These are phyloP conservation scores for Mycena polygramma DNA, from an alignment of 768 basidiomycete species.

Conservation along the genomic window DNA sequence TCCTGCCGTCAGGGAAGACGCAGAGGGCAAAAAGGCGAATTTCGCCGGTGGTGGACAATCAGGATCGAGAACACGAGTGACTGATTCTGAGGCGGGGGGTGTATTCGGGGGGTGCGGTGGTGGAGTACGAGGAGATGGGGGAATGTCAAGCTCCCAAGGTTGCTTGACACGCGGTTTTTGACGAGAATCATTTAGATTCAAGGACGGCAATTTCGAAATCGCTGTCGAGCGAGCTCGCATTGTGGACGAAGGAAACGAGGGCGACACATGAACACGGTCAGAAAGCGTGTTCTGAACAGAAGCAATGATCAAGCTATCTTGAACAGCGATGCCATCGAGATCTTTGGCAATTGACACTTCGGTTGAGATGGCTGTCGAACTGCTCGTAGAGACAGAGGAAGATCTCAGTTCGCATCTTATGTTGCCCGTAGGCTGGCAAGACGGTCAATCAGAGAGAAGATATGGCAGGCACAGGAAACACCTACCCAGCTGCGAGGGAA, in stretches of 20 bases:
- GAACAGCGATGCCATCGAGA: slow-evolving; percentile 24
- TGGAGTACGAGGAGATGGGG: slow-evolving; percentile 23
- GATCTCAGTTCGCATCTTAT: not conserved
- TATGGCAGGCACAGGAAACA: not conserved
- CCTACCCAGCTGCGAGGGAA: slow-evolving; percentile 12
- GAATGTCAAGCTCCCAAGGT: slow-evolving; percentile 5
- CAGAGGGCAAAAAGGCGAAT: not conserved
- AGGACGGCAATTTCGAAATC: not conserved
- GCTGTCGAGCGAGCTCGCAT: slow-evolving; percentile 8
- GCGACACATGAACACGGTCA: not conserved
- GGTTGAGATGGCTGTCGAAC: slow-evolving; percentile 15
- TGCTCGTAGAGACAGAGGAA: not conserved
- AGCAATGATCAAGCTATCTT: slow-evolving; percentile 20
- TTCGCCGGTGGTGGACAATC: slow-evolving; percentile 22
- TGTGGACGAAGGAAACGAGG: slow-evolving; percentile 4
- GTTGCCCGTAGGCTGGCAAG: slow-evolving; percentile 5
- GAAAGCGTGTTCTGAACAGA: slow-evolving; percentile 19
- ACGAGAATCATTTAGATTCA: not conserved
- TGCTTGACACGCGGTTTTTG: not conserved
- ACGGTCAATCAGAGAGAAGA: not conserved
- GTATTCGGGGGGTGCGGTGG: slow-evolving; percentile 23
- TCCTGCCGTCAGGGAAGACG: slow-evolving; percentile 1
- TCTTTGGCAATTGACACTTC: slow-evolving; percentile 13
- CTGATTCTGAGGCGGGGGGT: not conserved
- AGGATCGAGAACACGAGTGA: not conserved